These are phyloP conservation scores for Termitomyces sp. DNA, from an alignment of 1,284 basidiomycete genomes.

Conservation along the genomic window DNA sequence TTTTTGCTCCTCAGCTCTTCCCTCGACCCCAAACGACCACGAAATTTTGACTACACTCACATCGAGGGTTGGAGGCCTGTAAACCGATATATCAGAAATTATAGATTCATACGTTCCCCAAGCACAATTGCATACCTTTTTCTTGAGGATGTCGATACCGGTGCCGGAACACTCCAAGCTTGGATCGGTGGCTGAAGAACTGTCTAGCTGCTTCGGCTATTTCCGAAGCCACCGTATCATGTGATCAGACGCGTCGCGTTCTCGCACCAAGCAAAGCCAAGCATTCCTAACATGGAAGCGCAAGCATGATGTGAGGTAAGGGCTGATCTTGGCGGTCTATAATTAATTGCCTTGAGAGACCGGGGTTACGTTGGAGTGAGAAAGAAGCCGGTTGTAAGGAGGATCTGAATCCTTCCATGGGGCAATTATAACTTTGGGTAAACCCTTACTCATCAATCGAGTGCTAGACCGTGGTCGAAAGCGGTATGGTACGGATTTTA, in stretches of 20 bases:
- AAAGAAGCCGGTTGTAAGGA: not conserved
- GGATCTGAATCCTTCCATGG: not conserved
- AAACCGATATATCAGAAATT: slow-evolving; percentile 3
- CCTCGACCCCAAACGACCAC: slow-evolving; percentile 7
- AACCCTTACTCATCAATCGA: too few species aligned
- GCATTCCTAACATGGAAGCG: not conserved
- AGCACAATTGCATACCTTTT: slow-evolving; percentile 30
- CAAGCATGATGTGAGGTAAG: not conserved
- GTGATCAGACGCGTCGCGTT: not conserved
- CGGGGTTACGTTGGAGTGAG: not conserved
- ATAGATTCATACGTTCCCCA: slow-evolving; percentile 1
- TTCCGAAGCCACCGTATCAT: slow-evolving; percentile 7
- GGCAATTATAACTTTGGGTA: too few species aligned
- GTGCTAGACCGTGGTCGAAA: too few species aligned
- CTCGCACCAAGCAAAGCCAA: not conserved
- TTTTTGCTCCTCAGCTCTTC: slow-evolving; percentile 4
- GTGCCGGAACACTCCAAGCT: slow-evolving; percentile 23
- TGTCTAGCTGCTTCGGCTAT: slow-evolving; percentile 24
- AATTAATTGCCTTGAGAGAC: not conserved
- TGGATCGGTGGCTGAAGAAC: slow-evolving; percentile 34
- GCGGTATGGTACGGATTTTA: too few species aligned
- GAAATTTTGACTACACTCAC: slow-evolving; percentile 27
- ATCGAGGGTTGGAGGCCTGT: slow-evolving; percentile 19
- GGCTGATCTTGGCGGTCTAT: not conserved
- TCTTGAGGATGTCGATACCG: slow-evolving; percentile 40